These are phyloP conservation scores for Porcisia hertigi DNA, from an alignment of 208 protist species.

Conservation along the genomic window DNA sequence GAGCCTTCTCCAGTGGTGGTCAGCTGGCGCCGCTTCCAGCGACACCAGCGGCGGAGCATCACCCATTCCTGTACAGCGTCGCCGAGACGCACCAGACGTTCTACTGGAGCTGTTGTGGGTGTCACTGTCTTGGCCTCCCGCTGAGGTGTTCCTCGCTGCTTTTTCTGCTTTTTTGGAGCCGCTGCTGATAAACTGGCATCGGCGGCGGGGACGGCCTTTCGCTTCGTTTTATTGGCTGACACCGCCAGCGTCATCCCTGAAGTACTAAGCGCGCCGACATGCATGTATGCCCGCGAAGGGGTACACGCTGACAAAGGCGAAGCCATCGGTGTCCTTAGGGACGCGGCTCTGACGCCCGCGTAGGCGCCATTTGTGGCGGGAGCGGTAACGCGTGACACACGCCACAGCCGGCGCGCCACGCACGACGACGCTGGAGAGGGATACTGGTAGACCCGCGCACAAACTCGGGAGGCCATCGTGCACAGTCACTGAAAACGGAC, in stretches of 20 bases:
- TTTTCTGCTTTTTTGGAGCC: neutral
- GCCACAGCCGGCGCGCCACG: conserved; percentile 1
- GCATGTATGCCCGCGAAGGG: neutral
- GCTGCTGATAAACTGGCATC: neutral
- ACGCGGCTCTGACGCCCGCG: neutral
- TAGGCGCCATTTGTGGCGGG: neutral
- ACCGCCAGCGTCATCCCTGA: neutral
- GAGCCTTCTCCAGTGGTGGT: neutral
- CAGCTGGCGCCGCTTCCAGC: conserved; percentile 1
- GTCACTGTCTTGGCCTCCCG: neutral
- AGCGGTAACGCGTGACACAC: neutral
- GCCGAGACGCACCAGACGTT: conserved; percentile 10
- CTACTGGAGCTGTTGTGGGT: neutral
- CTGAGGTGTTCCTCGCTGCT: neutral
- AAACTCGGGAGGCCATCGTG: neutral
- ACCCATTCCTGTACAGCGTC: conserved; percentile 14
- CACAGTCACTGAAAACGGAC: neutral
- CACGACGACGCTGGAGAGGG: neutral
- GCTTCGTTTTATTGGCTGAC: neutral
- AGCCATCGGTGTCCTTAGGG: neutral
- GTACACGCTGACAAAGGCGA: neutral
- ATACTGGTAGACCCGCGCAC: neutral
- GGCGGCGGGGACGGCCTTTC: neutral
- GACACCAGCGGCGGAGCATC: conserved; percentile 17
- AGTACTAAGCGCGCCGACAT: neutral